phyloP scores from a whole-genome alignment of 2,329 filamentous ascomycete genomes.

The Fusarium nelsonii region DNA sequence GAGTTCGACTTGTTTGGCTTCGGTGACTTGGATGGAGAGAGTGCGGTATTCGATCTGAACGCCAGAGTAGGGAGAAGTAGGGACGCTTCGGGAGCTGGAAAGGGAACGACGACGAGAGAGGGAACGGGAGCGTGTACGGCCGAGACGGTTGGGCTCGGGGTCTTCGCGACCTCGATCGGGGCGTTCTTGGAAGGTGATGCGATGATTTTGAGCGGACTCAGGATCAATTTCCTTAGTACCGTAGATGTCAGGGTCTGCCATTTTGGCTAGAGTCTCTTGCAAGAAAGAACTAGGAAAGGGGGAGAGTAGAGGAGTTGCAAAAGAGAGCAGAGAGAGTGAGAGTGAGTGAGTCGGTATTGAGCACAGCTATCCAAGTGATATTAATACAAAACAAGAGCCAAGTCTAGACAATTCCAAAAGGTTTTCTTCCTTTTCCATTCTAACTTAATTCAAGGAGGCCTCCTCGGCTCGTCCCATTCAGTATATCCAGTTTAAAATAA shows the following conservation, averaged over 20 bases:
- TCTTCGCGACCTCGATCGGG: constrained; percentile 20
- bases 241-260: constrained; percentile 40
- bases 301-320: not conserved
- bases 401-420: constrained; percentile 26
- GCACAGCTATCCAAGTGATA: constrained; percentile 6
- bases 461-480: constrained; percentile 13
- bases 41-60: constrained; percentile 58
- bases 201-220: constrained; percentile 32
- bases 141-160: constrained; percentile 8
- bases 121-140: constrained; percentile 31
- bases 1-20: constrained; percentile 51
- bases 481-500: constrained; percentile 14
- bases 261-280: constrained; percentile 4
- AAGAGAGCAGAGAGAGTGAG: not conserved
- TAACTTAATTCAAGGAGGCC: constrained; percentile 23
- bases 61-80: constrained; percentile 53
- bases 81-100: constrained; percentile 42
- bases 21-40: constrained; percentile 56
- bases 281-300: not conserved
- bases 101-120: constrained; percentile 40
- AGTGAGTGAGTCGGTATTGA: not conserved
- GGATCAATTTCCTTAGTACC: constrained; percentile 31
- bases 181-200: constrained; percentile 40
- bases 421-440: not conserved
- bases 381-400: constrained; percentile 21